Conservation (phyloP, 306 rosid genomes). For the Delonix regia region DNA sequence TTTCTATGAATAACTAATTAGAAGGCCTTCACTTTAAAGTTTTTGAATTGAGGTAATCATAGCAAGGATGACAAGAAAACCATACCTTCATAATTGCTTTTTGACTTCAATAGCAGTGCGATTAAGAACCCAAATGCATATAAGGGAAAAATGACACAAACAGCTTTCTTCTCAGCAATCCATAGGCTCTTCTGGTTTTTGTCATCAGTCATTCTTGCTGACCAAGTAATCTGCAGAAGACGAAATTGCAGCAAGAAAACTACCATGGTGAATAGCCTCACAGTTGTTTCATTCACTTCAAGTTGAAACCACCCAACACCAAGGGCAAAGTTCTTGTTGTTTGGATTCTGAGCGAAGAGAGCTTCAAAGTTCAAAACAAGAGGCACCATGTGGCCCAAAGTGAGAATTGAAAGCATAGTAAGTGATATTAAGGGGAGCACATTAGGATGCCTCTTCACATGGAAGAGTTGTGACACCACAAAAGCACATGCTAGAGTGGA, state of each 20-base stretch:
- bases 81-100: not conserved
- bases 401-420: slow-evolving; percentile 48
- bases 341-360: slow-evolving; percentile 17
- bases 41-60: not conserved
- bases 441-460: slow-evolving; percentile 46
- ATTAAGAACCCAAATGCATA: slow-evolving; percentile 32
- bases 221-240: slow-evolving; percentile 44
- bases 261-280: slow-evolving; percentile 40
- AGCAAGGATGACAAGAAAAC: not conserved
- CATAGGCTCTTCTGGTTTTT: slow-evolving; percentile 30
- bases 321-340: not conserved
- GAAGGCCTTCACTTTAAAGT: too few relatives aligned
- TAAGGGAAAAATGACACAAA: slow-evolving; percentile 5
- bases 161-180: slow-evolving; percentile 45
- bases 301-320: slow-evolving; percentile 39
- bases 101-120: not conserved
- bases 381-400: slow-evolving; percentile 48
- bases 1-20: too few relatives aligned
- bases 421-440: slow-evolving; percentile 48
- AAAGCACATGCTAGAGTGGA: slow-evolving; percentile 50
- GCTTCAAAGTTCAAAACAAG: slow-evolving; percentile 57
- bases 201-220: slow-evolving; percentile 31
- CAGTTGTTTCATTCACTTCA: slow-evolving; percentile 44
- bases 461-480: slow-evolving; percentile 44
- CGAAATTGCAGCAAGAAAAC: slow-evolving; percentile 47